A percentile compares a stretch with the other conserved stretches of the same genome.
Evolutionary conservation across 1,139 yeast genomes (phyloP).

Genomic region (Protomyces gravidus): DNA sequence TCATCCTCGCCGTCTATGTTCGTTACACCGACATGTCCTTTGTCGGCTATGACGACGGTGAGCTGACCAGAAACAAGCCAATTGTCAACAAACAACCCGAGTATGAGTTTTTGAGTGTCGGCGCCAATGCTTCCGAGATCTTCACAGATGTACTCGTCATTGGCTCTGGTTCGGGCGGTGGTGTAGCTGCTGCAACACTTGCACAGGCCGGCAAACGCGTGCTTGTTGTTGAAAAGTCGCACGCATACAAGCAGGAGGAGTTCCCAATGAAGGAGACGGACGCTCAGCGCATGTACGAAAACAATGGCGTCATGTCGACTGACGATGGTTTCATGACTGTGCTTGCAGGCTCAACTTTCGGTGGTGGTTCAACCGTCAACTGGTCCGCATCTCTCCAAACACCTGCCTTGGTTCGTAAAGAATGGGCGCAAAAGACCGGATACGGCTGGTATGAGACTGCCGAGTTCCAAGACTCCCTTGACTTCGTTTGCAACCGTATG

Average conservation of each 20-base stretch:
- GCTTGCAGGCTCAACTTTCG: constrained; percentile 56
- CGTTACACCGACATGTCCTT: constrained; percentile 7
- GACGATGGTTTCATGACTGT: constrained; percentile 45
- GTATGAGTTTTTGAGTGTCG: constrained; percentile 17
- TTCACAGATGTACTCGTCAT: constrained; percentile 47
- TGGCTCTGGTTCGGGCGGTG: constrained; percentile 60
- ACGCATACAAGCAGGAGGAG: constrained; percentile 46
- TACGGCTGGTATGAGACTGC: constrained; percentile 50
- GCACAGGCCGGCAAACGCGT: constrained; percentile 48
- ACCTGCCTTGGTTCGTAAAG: constrained; percentile 53
- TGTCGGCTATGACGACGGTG: constrained; percentile 16
- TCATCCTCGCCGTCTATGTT: constrained; percentile 4
- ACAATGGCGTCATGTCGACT: constrained; percentile 43
- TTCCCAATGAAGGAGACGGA: constrained; percentile 45
- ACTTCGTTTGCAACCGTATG: constrained; percentile 52
- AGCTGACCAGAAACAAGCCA: neutral
- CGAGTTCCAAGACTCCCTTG: constrained; percentile 49
- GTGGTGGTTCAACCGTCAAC: constrained; percentile 60
- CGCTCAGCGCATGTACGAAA: constrained; percentile 48
- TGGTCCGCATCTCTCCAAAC: constrained; percentile 60
- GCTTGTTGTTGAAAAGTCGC: constrained; percentile 55
- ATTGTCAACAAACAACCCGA: constrained; percentile 10
- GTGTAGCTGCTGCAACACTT: constrained; percentile 54
- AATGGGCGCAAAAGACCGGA: constrained; percentile 51
- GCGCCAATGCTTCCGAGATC: constrained; percentile 25